Evolutionary conservation across 2,329 filamentous ascomycete genomes (phyloP), one percentile per base, ranked within the genome.

Genomic region (Calonectria hawksworthii): DNA sequence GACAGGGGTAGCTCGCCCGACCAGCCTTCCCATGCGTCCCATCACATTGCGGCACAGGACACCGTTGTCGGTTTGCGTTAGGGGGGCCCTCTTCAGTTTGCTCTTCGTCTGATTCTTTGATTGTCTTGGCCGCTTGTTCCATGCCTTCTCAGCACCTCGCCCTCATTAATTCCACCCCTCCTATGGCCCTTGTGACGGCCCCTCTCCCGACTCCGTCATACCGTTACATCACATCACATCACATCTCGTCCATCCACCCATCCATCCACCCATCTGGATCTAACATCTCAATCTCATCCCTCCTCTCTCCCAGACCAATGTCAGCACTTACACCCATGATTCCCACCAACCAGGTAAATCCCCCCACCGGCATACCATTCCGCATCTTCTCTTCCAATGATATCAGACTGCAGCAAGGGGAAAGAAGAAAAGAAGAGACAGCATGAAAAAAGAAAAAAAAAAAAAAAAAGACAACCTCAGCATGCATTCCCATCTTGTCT

Each of bases 221-320:
- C 51, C 67, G 67, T 66, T 74, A 67, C 61, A 70, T 41, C 61
- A 38, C 51, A 65, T 67, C 14, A 67, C 61, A 70, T 41, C 61
- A 38, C 51, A 65, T 67, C 14, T 47, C 41, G 30, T 50, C 38
- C 66, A 66, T 59, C 66, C 68, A 50, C 4, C 44, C n/a, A 38
- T 2, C 11, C 28, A 67, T 30, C 38, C 23, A 28, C 64, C 30
- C 66, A 70, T 69, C 66, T 69, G 36, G 61, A 73, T 73, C 66
- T 66, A 63, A 54, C 41, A 66, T 68, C 67, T 68, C 64, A 64
- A 65, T 65, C 66, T 69, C 54, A 44, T 64, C 71, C 28, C 66
- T 36, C 36, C 18, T 34, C 66, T 47, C 51, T 34, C 50, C 14
- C n/a, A 36, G 50, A 47, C 28, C 16, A 3, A 34, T 47, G 44